Evolutionary conservation across 441 rosid genomes (phyloP).

Genomic region (Erysimum cheiri): DNA sequence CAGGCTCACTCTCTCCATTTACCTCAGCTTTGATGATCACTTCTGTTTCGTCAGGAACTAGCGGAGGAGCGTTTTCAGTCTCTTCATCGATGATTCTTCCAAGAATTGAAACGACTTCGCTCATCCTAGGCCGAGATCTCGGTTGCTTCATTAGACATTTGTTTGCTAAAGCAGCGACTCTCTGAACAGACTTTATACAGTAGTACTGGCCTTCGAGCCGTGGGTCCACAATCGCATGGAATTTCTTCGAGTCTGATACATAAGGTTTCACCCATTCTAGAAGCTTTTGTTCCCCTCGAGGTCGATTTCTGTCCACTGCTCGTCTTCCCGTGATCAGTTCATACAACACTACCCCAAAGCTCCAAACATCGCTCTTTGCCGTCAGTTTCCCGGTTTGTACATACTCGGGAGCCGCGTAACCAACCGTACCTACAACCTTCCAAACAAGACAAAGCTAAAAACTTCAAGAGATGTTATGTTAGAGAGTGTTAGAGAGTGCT

Average conservation of each 20-base stretch:
- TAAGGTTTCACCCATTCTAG: conserved; percentile 93
- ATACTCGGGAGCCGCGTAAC: conserved; percentile 97
- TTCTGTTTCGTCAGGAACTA: conserved; percentile 51
- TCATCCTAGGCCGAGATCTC: conserved; percentile 91
- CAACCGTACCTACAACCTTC: conserved; percentile 96
- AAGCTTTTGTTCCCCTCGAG: conserved; percentile 90
- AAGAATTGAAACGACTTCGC: conserved; percentile 73
- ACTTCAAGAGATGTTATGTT: conserved; percentile 6
- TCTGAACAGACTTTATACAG: conserved; percentile 78
- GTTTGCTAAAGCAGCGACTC: conserved; percentile 79
- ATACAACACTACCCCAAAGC: conserved; percentile 93
- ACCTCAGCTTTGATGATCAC: conserved; percentile 53
- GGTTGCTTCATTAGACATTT: conserved; percentile 86
- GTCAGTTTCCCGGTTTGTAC: conserved; percentile 89
- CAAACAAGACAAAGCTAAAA: background rate
- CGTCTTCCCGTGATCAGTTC: conserved; percentile 95
- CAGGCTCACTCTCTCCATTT: conserved; percentile 51
- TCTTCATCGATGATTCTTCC: conserved; percentile 65
- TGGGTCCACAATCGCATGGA: conserved; percentile 79
- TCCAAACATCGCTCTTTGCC: conserved; percentile 98
- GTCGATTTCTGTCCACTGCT: conserved; percentile 81
- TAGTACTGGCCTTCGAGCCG: conserved; percentile 70
- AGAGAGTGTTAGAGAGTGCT: conserved; percentile 7
- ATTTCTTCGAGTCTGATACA: conserved; percentile 83
- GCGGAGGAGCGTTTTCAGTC: conserved; percentile 42